These are phyloP conservation scores for Podospora pseudopauciseta DNA, from an alignment of 495 filamentous ascomycete genomes.

Conservation along the genomic window DNA sequence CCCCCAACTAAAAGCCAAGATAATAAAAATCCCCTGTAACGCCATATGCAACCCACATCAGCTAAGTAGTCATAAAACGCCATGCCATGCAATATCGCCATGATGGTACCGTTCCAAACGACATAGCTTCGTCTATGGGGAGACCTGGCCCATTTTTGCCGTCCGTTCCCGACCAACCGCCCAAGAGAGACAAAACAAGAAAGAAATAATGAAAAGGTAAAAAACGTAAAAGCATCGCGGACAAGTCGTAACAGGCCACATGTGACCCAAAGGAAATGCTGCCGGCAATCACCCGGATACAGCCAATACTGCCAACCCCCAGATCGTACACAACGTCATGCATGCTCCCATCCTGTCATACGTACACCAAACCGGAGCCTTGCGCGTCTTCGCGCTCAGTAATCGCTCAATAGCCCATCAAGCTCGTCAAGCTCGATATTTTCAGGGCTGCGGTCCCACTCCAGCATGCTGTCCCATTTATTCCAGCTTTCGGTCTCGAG, in stretches of 20 bases:
- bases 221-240: not conserved
- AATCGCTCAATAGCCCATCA: slow-evolving; percentile 76
- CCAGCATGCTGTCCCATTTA: slow-evolving; percentile 51
- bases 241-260: slow-evolving; percentile 7
- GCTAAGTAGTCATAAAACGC: slow-evolving; percentile 24
- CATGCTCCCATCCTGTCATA: not conserved
- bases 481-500: slow-evolving; percentile 48
- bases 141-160: slow-evolving; percentile 19
- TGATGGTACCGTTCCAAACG: slow-evolving; percentile 4
- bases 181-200: not conserved
- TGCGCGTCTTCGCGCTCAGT: slow-evolving; percentile 38
- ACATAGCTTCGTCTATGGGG: slow-evolving; percentile 29
- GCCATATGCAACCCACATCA: slow-evolving; percentile 29
- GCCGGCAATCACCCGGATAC: not conserved
- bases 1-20: slow-evolving; percentile 23
- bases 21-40: slow-evolving; percentile 15
- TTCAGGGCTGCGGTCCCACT: slow-evolving; percentile 77
- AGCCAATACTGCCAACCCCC: not conserved
- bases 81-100: slow-evolving; percentile 13
- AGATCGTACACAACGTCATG: slow-evolving; percentile 3
- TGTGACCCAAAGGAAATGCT: not conserved
- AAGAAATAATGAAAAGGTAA: slow-evolving; percentile 3
- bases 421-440: slow-evolving; percentile 88
- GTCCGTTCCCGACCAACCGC: slow-evolving; percentile 6
- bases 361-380: not conserved